These are phyloP conservation scores for Coemansia sp. DNA, from an alignment of 192 early-diverging fungal genomes.

Conservation along the genomic window DNA sequence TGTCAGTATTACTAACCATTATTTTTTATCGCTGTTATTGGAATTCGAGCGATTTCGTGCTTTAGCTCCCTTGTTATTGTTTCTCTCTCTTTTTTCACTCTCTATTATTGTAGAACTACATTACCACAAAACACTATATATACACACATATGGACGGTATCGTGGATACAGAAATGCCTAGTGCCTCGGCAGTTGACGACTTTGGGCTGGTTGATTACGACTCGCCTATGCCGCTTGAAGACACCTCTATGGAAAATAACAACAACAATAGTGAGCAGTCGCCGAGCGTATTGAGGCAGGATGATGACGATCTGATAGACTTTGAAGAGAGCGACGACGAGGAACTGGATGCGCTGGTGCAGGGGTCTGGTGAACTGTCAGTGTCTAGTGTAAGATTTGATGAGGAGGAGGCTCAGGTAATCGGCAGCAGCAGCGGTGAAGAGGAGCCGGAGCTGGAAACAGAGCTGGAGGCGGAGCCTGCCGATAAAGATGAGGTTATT, in stretches of 20 bases:
- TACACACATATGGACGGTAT: background rate
- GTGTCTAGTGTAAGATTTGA: background rate
- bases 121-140: background rate
- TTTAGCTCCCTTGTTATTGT: no score
- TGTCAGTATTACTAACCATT: no score
- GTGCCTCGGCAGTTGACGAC: constrained; percentile 19
- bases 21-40: no score
- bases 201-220: constrained; percentile 51
- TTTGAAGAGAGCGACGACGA: constrained; percentile 21
- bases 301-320: constrained; percentile 21
- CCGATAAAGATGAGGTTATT: background rate
- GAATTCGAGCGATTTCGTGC: no score
- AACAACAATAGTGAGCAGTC: no score
- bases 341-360: constrained; percentile 1
- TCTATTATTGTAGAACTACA: no score
- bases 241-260: background rate
- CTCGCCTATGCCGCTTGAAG: constrained; percentile 19
- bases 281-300: background rate
- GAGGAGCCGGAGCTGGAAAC: background rate
- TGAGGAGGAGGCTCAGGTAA: background rate
- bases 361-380: background rate
- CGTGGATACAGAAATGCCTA: background rate
- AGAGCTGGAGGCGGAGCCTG: no score
- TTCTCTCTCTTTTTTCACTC: no score
- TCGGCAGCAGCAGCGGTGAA: background rate